phyloP scores from a whole-genome alignment of 371 early-diverging fungal genomes.

The Lichtheimia corymbifera region DNA sequence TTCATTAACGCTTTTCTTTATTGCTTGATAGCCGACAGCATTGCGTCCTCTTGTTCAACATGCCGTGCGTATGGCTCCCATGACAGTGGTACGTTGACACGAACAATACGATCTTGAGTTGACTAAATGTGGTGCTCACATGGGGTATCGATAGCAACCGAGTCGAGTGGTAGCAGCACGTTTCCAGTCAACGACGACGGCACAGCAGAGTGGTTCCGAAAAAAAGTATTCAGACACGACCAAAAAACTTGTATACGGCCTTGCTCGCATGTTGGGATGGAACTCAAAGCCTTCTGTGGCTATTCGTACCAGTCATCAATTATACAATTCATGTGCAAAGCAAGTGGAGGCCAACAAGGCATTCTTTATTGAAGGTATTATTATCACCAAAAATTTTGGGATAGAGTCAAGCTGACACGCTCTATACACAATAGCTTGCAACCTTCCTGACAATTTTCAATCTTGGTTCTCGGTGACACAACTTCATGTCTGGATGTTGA shows the following conservation, averaged over 20 bases:
- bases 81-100: not conserved
- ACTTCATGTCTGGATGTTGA: slow-evolving; percentile 93
- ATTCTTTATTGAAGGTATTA: slow-evolving; percentile 61
- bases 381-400: slow-evolving; percentile 5
- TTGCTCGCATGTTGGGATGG: slow-evolving; percentile 58
- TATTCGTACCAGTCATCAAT: slow-evolving; percentile 55
- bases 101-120: not conserved
- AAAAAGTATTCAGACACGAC: slow-evolving; percentile 40
- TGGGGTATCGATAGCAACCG: not conserved
- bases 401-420: not conserved
- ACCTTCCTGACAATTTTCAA: slow-evolving; percentile 88
- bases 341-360: slow-evolving; percentile 55
- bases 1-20: not conserved
- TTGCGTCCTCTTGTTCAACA: not conserved
- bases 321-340: slow-evolving; percentile 54
- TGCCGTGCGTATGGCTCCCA: slow-evolving; percentile 6
- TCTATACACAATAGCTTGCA: slow-evolving; percentile 58
- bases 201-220: slow-evolving; percentile 2
- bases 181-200: slow-evolving; percentile 6
- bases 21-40: not conserved
- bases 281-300: slow-evolving; percentile 58
- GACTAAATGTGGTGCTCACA: too few relatives aligned
- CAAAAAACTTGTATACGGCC: slow-evolving; percentile 45
- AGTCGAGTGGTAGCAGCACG: not conserved
- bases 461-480: slow-evolving; percentile 93